Evolutionary conservation across 768 basidiomycete species (phyloP).

Genomic region (Lactarius evosmus): DNA sequence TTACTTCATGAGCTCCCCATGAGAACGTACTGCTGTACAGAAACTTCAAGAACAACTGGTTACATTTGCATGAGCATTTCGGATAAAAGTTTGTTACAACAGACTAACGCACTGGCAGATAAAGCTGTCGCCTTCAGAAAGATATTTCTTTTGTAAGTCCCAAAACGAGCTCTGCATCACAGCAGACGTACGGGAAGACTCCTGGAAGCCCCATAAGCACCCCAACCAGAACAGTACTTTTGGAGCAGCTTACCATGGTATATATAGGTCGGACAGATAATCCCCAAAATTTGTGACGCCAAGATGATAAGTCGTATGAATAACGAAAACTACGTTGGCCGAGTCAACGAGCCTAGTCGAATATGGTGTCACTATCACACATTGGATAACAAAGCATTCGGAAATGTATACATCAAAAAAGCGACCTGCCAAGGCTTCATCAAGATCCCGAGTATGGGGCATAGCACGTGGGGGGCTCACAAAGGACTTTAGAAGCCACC

Average conservation of each 20-base stretch:
- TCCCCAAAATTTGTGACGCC: no score
- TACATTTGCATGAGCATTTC: background rate
- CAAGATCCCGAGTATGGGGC: background rate
- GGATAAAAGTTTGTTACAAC: background rate
- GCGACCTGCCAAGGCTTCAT: background rate
- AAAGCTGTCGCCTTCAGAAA: background rate
- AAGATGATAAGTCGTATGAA: background rate
- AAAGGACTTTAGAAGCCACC: background rate
- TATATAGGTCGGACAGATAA: background rate
- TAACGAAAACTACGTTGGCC: background rate
- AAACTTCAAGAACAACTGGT: constrained; percentile 1
- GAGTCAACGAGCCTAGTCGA: background rate
- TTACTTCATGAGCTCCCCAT: background rate
- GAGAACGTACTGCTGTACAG: constrained; percentile 4
- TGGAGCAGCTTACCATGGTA: background rate
- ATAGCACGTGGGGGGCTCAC: background rate
- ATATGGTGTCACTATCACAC: background rate
- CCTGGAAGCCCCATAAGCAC: background rate
- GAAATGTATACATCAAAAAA: background rate
- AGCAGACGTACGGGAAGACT: background rate
- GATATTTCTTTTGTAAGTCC: background rate
- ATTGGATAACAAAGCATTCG: background rate
- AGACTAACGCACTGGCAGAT: background rate
- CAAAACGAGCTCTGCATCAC: background rate
- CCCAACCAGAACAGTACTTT: background rate